These are phyloP conservation scores for Stachybotrys elegans DNA, from an alignment of 2,329 filamentous ascomycete species.

Conservation along the genomic window DNA sequence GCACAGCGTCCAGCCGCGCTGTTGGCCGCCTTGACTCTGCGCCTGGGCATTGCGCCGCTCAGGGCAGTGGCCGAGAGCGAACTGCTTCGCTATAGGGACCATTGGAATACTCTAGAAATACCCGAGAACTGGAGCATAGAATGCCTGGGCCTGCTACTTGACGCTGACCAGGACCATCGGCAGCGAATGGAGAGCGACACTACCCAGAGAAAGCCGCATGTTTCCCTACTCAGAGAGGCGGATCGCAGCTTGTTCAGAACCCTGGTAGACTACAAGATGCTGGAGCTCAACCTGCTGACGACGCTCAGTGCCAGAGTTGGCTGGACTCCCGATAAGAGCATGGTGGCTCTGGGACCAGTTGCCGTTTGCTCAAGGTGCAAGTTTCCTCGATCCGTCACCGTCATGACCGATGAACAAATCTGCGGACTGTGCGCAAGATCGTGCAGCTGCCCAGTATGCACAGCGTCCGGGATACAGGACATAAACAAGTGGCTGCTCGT, in stretches of 20 bases:
- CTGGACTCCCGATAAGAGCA: conserved; percentile 41
- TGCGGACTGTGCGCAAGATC: conserved; percentile 36
- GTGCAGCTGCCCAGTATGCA: conserved; percentile 7
- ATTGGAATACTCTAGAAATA: conserved; percentile 42
- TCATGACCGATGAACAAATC: conserved; percentile 33
- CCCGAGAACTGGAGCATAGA: conserved; percentile 45
- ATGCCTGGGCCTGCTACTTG: conserved; percentile 40
- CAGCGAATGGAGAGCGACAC: conserved; percentile 18
- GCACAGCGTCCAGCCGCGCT: conserved; percentile 37
- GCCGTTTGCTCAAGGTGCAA: conserved; percentile 35
- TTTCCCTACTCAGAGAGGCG: conserved; percentile 23
- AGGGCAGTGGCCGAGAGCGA: conserved; percentile 33
- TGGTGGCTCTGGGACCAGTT: conserved; percentile 35
- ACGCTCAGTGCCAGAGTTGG: conserved; percentile 35
- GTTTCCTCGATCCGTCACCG: conserved; percentile 42
- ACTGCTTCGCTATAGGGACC: conserved; percentile 32
- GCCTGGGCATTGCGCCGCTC: conserved; percentile 39
- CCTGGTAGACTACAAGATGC: conserved; percentile 40
- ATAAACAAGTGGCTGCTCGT: conserved; percentile 13
- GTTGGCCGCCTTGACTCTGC: conserved; percentile 41
- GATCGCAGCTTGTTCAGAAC: conserved; percentile 38
- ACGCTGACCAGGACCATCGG: conserved; percentile 35
- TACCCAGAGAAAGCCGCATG: conserved; percentile 9
- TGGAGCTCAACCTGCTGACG: conserved; percentile 40
- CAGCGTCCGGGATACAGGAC: conserved; percentile 16